phyloP scores from a whole-genome alignment of 1,284 basidiomycete genomes.

The Ganoderma lucidum region DNA sequence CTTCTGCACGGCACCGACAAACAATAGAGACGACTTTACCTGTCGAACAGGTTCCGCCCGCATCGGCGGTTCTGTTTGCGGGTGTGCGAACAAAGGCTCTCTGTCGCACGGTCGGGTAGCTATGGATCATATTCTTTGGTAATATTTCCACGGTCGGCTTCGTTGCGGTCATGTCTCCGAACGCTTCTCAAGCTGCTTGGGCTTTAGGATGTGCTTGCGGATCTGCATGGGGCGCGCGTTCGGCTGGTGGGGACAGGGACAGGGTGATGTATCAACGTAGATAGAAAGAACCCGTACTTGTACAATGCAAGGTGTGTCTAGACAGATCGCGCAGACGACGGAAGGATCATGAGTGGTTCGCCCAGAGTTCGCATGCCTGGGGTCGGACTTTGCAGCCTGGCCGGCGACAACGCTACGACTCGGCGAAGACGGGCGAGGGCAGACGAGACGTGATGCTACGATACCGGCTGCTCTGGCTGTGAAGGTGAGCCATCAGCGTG shows the following conservation, averaged over 20 bases:
- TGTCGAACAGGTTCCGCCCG: not conserved
- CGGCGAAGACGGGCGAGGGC: slow-evolving; percentile 2
- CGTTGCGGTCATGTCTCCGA: not conserved
- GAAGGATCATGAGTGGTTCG: slow-evolving; percentile 1
- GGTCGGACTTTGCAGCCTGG: not conserved
- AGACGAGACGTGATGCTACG: slow-evolving; percentile 24
- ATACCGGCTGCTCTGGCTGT: slow-evolving; percentile 11
- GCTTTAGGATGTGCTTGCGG: not conserved
- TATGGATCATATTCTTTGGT: slow-evolving; percentile 8
- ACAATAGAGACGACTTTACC: not conserved
- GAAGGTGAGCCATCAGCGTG: slow-evolving; percentile 5
- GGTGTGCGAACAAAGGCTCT: not conserved
- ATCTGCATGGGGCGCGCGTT: not conserved
- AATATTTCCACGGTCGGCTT: slow-evolving; percentile 9
- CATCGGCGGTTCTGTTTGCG: not conserved
- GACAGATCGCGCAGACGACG: not conserved
- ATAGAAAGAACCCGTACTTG: not conserved
- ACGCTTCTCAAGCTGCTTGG: not conserved
- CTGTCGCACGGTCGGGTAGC: slow-evolving; percentile 3
- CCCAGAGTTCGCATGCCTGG: not conserved
- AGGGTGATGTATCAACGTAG: slow-evolving; percentile 10
- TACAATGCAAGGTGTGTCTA: not conserved
- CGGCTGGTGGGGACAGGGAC: not conserved
- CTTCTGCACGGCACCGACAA: not conserved
- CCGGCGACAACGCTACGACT: slow-evolving; percentile 14